Base-by-base conservation (phyloP, 306 rosid species). In the Cyclanthera cordifolia region DNA sequence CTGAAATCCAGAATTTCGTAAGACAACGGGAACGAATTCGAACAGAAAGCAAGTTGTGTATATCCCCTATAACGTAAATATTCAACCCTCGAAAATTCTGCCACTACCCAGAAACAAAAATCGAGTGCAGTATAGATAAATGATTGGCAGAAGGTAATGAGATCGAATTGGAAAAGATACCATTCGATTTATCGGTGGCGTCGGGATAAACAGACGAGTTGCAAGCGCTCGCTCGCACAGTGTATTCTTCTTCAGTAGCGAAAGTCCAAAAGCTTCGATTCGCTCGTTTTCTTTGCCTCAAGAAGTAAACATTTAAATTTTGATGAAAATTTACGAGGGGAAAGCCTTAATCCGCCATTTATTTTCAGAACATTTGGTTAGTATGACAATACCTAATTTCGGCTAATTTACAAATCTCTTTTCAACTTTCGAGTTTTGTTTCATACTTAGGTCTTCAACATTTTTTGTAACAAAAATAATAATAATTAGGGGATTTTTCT, bases 231-330 rank as follows among this genome's bases (percentile, higher is more conserved):
- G 70, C 37, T 12, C 14, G 70, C 37, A 21, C 53, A 23, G 70
- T 37, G 43, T 43, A 45, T 65, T 65, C 14, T 43, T 60, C 69
- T 39, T 4, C 53, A 65, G 70, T 64, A 37, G 34, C n/a, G 70
- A 45, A 65, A 41, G 70, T 65, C 70, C 53, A 65, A 65, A 65
- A 65, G 70, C 70, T 65, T 45, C 53, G 70, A 65, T 43, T 43
- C 70, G 53, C 53, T 65, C 53, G n/a, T 39, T 63, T 63, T 48
- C 16, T 59, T 59, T 34, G 47, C 47, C 16, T 34, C n/a, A 16
- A 0, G 34, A 54, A 54, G 34, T 15, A 27, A 58, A 59, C 16
- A 34, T 59, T 59, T 34, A 59, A 59, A n/a, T 59, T 59, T 59
- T 32, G 27, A 17, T 58, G 45, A 59, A 59, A 32, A 16, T 9